Evolutionary conservation across 2,329 filamentous ascomycete species (phyloP).

Genomic region (Colletotrichum orbiculare): DNA sequence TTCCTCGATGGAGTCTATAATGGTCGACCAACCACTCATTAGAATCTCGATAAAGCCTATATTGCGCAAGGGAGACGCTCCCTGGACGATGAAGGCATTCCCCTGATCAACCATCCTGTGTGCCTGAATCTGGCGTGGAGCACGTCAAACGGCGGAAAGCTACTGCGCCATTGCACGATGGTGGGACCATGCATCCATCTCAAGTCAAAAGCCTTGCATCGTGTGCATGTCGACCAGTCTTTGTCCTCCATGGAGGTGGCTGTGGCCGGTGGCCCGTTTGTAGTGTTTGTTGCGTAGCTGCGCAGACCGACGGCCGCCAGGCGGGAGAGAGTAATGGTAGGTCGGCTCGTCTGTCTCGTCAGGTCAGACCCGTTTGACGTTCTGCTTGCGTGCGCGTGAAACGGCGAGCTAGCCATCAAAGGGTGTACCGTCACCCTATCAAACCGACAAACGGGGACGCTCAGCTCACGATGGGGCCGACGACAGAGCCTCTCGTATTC

Average conservation of each 20-base stretch:
- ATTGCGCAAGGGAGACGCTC: too few species aligned
- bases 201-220: background rate
- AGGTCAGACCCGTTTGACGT: conserved; percentile 33
- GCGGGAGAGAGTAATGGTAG: background rate
- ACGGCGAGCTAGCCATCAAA: conserved; percentile 22
- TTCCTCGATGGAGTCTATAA: too few species aligned
- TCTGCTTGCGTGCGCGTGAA: conserved; percentile 32
- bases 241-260: conserved; percentile 28
- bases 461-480: conserved; percentile 21
- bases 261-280: conserved; percentile 30
- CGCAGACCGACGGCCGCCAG: background rate
- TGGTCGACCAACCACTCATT: too few species aligned
- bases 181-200: conserved; percentile 20
- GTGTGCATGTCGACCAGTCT: background rate
- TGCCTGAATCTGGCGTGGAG: conserved; percentile 30
- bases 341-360: background rate
- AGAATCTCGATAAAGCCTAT: conserved; percentile 18
- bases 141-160: conserved; percentile 19
- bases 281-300: conserved; percentile 29
- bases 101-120: conserved; percentile 6
- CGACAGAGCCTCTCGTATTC: conserved; percentile 32
- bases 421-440: conserved; percentile 30
- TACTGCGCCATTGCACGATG: conserved; percentile 11
- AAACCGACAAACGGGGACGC: conserved; percentile 19
- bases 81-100: background rate